Evolutionary conservation across 345 rosid species (phyloP).

Genomic region (Durio zibethinus): DNA sequence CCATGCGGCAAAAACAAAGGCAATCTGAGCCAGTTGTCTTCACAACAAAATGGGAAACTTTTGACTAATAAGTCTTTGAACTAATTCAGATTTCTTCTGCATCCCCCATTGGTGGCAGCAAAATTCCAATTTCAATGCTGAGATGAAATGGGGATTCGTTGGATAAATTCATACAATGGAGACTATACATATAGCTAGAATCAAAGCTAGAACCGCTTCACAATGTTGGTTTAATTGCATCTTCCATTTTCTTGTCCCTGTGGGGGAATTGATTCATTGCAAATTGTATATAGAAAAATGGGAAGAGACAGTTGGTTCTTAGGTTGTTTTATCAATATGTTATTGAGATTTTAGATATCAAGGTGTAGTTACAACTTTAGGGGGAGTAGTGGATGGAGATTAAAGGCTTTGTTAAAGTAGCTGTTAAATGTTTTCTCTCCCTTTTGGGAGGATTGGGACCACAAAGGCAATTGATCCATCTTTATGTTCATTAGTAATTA

Average conservation of each 20-base stretch:
- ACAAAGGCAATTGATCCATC: not conserved
- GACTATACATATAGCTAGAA: not conserved
- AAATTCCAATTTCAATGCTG: not conserved
- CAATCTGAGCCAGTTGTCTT: slow-evolving; percentile 27
- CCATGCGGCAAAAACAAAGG: slow-evolving; percentile 20
- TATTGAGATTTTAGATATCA: not conserved
- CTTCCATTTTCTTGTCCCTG: not conserved
- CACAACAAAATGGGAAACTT: slow-evolving; percentile 63
- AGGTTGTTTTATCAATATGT: not conserved
- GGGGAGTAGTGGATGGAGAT: not conserved
- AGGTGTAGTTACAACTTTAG: not conserved
- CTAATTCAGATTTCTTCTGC: no score
- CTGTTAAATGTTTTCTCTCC: not conserved
- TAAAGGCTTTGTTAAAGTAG: not conserved
- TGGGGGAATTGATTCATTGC: slow-evolving; percentile 6
- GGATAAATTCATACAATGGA: not conserved
- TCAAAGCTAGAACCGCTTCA: not conserved
- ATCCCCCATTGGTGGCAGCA: not conserved
- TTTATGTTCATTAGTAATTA: not conserved
- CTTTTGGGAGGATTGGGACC: not conserved
- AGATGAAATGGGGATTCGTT: not conserved
- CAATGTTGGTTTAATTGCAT: not conserved
- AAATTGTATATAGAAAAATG: slow-evolving; percentile 17
- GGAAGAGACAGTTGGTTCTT: no score
- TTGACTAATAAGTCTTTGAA: slow-evolving; percentile 28